Evolutionary conservation across 768 basidiomycete genomes (phyloP), one percentile per base, ranked within the genome.

Genomic region (Tremella fuciformis): DNA sequence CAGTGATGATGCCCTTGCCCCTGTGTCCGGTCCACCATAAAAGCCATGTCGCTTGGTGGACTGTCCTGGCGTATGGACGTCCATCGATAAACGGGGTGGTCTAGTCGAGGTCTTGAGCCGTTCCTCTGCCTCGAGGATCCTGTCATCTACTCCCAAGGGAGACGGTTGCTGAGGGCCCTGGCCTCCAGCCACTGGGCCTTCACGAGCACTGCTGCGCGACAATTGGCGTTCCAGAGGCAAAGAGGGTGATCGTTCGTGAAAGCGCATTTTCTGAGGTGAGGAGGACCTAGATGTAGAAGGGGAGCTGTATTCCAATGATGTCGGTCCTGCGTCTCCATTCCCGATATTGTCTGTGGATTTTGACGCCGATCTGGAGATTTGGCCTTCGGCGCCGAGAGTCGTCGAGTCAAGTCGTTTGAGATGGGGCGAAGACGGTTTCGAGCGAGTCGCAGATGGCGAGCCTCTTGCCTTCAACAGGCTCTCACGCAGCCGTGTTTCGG

Each of bases 71-170:
- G 15, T 42, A n/a, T 46, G n/a, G 8, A 46, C 42, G 22, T 46
- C 42, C n/a, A 46, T 22, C 8, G 42, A 46, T 15, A 46, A 22
- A 6, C 22, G 6, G n/a, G n/a, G 42, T 4, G 42, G 42, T 46
- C 42, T 46, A n/a, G n/a, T 18, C 6, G 22, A 4, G 50, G 22
- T n/a, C 52, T 41, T 63, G 34, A 65, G 29, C 55, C 57, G 58
- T 41, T 57, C 59, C 47, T 65, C 63, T 2, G 59, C 63, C 19
- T 61, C 59, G 2, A 52, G 50, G 3, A 65, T 65, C 39, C 53
- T 15, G 13, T 57, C 56, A 24, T 65, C 63, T 7, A 60, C 38
- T 7, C 51, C 26, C 7, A 46, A 55, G 16, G 8, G 48, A n/a
- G 48, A 29, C 8, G 56, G 7, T 13, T 21, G 25, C 15, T 22